Evolutionary conservation across 2,329 filamentous ascomycete species (phyloP), one percentile per base, ranked within the genome.

Genomic region (Claviceps sp.): DNA sequence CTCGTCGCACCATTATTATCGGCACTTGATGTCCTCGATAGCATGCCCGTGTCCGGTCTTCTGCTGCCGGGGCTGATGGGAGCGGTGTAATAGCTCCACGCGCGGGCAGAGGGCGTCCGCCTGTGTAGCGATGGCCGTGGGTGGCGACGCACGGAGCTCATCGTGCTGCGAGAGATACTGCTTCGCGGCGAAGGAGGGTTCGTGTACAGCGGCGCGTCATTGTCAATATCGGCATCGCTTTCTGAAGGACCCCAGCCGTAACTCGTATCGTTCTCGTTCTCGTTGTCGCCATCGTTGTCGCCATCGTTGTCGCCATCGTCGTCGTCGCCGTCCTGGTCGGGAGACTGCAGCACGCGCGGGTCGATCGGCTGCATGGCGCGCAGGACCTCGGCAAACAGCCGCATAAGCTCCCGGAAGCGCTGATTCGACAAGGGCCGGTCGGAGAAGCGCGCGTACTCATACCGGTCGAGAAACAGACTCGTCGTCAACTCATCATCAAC

Each of bases 361-460:
- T 84, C 73, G 3, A 88, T 69, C 0, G 78, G 74, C 30, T 72
- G 76, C 86, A 97, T 95, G 18, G 76, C 78, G 50, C 85, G 80
- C 14, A 97, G 71, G 0, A 97, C 72, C 50, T 86, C 81, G 2
- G 90, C 86, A 66, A 97, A 96, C 26, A 86, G 74, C 52, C 82
- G 78, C 88, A 96, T 96, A 34, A 96, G 72, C 22, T 76, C 70
- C 40, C 85, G 77, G 63, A 98, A 97, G 50, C 84, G 77, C 0
- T 68, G 61, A 58, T 90, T 84, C 2, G 79, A 77, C 4, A 95
- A 71, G 1, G 84, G 78, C 5, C 73, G 71, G 0, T 78, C 79
- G 2, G 87, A 90, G 69, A 95, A 98, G 42, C 91, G 83, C 2
- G 89, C 88, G 53, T 79, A 74, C 69, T 97, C 93, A 68, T 96